A percentile compares a stretch with the other conserved stretches of the same genome.
phyloP scores from a whole-genome alignment of 192 early-diverging fungal genomes.

The Umbelopsis vinacea region DNA sequence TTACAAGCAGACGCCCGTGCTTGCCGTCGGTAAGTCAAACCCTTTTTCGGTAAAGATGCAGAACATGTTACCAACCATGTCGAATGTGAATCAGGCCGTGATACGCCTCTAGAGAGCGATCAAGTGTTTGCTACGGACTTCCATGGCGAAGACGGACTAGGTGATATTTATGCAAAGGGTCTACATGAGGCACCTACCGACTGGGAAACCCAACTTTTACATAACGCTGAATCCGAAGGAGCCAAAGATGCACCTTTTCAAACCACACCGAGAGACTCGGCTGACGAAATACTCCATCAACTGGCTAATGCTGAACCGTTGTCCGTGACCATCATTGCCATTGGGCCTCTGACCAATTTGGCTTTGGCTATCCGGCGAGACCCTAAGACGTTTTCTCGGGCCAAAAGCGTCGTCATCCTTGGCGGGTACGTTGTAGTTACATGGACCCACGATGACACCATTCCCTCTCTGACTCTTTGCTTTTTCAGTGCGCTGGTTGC shows the following conservation, averaged over 20 bases:
- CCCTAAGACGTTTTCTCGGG: constrained; percentile 46
- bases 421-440: constrained; percentile 39
- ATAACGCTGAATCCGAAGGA: constrained; percentile 25
- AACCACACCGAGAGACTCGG: constrained; percentile 39
- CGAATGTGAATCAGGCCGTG: constrained; percentile 31
- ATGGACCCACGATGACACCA: too few species aligned
- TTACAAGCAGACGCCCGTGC: constrained; percentile 29
- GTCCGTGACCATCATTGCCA: constrained; percentile 48
- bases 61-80: background rate
- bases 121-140: constrained; percentile 45
- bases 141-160: constrained; percentile 55
- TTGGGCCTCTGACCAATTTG: constrained; percentile 57
- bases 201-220: constrained; percentile 36
- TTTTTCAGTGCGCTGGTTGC: background rate
- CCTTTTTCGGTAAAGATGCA: too few species aligned
- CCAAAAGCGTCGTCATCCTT: constrained; percentile 51
- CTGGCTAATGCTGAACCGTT: constrained; percentile 43
- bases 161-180: constrained; percentile 42
- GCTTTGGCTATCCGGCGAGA: constrained; percentile 49
- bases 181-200: constrained; percentile 24
- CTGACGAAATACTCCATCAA: constrained; percentile 52
- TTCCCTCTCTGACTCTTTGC: background rate
- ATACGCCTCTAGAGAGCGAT: constrained; percentile 36
- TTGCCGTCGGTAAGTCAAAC: constrained; percentile 44
- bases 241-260: constrained; percentile 31